phyloP scores from a whole-genome alignment of 2,329 filamentous ascomycete species.

The Diplodia seriata region DNA sequence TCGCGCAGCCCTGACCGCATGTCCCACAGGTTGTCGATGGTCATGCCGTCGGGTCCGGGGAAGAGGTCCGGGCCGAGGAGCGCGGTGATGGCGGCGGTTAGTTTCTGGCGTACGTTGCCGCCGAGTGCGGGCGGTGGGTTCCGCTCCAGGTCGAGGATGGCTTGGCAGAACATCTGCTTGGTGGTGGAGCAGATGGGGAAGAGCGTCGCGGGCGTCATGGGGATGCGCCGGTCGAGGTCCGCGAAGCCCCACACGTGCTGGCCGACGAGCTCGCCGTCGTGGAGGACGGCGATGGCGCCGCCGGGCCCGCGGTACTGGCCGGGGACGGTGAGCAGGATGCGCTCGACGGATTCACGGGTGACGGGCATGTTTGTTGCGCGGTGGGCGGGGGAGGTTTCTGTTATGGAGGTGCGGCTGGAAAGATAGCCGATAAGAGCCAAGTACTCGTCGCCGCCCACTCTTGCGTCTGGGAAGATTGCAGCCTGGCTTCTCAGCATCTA shows the following conservation, averaged over 20 bases:
- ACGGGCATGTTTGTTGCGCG: too few species aligned
- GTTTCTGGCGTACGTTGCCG: too few species aligned
- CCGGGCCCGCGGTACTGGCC: conserved; percentile 48
- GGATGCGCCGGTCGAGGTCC: conserved; percentile 49
- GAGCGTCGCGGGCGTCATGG: conserved; percentile 46
- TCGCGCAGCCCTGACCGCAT: background rate
- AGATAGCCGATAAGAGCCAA: too few species aligned
- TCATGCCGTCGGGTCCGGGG: background rate
- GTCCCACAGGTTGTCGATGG: background rate
- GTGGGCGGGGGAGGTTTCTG: too few species aligned
- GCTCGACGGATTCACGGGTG: too few species aligned
- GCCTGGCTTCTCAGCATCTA: too few species aligned
- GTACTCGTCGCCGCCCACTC: too few species aligned
- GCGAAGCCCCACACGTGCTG: conserved; percentile 55
- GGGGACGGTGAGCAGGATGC: background rate
- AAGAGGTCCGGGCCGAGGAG: background rate
- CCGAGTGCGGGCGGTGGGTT: background rate
- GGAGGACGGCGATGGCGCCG: conserved; percentile 52
- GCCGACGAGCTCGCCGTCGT: conserved; percentile 52
- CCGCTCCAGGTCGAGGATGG: conserved; percentile 48
- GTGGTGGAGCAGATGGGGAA: conserved; percentile 58
- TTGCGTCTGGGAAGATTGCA: too few species aligned
- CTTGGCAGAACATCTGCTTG: conserved; percentile 54
- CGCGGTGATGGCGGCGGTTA: background rate
- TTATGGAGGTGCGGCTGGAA: too few species aligned